Evolutionary conservation across 306 rosid genomes (phyloP), one percentile per base, ranked within the genome.

Genomic region (Myrica gale): DNA sequence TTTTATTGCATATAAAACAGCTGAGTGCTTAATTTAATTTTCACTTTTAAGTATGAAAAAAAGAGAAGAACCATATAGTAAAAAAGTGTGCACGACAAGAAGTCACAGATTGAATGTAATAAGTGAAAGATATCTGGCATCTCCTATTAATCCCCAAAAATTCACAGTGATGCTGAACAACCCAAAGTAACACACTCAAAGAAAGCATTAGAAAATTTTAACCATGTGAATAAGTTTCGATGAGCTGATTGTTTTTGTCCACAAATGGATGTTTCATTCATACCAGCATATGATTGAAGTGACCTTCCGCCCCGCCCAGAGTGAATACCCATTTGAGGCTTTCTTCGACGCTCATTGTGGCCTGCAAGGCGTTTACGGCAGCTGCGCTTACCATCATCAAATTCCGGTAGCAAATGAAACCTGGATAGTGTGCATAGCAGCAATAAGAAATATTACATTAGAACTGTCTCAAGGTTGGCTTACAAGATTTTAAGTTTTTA

Each of bases 311-410:
- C 65, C 77, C 88, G 91, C 74, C 86, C 85, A 41, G 92, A 76
- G 77, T 80, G 84, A 55, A 72, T 69, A 21, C 86, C 87, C 5
- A 83, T 75, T 83, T 89, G 98, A 69, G 97, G 96, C 86, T 91
- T 93, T 82, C 97, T 87, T 56, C 97, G 78, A 32, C 97, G 97
- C 76, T 93, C 97, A 4, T 93, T 93, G 63, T 93, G 98, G 76
- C 97, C 97, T 43, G 97, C 95, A 73, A 93, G 97, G 80, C 98
- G 95, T 83, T 84, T 93, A 16, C 97, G 95, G 78, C 98, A 93
- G 84, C 98, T 93, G 43, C 98, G 93, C 92, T 93, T 93, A 42
- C 96, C 95, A 82, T 89, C 93, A 82, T 93, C 98, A 83, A 93
- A 93, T 78, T 90, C 98, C 80, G 83, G 86, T 84, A 93, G 88